These are phyloP conservation scores for Hydrangea macrophylla DNA, from an alignment of 148 eudicot genomes.

Conservation along the genomic window DNA sequence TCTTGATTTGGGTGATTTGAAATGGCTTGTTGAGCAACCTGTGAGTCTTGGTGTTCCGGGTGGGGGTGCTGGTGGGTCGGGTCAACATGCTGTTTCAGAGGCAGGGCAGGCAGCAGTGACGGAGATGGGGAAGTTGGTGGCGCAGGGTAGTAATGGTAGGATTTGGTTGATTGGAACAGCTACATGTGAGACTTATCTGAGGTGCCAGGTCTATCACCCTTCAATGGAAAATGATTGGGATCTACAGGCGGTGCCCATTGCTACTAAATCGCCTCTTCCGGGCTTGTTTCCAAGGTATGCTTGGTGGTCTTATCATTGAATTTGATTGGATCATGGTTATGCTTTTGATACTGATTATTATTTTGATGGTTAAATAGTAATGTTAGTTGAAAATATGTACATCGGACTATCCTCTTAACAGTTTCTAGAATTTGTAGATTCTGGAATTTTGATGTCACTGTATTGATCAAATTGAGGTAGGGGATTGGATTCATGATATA, in stretches of 20 bases:
- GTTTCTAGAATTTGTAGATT: background rate
- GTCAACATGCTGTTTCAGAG: constrained; percentile 26
- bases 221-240: constrained; percentile 91
- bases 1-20: constrained; percentile 71
- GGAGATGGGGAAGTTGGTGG: constrained; percentile 44
- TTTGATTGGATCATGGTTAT: background rate
- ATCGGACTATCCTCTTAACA: background rate
- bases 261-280: constrained; percentile 54
- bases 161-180: constrained; percentile 88
- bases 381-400: background rate
- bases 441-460: background rate
- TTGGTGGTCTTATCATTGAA: background rate
- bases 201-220: constrained; percentile 86
- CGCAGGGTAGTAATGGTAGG: constrained; percentile 26
- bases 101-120: constrained; percentile 36
- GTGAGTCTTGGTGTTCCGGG: constrained; percentile 14
- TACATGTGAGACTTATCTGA: constrained; percentile 90
- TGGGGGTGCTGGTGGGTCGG: constrained; percentile 9
- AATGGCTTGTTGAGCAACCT: constrained; percentile 52
- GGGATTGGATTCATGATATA: background rate
- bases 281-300: constrained; percentile 72
- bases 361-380: background rate
- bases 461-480: background rate
- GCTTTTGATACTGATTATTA: background rate
- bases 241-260: constrained; percentile 85